phyloP scores from a whole-genome alignment of 2,329 filamentous ascomycete genomes.

The Trichoderma sp. region DNA sequence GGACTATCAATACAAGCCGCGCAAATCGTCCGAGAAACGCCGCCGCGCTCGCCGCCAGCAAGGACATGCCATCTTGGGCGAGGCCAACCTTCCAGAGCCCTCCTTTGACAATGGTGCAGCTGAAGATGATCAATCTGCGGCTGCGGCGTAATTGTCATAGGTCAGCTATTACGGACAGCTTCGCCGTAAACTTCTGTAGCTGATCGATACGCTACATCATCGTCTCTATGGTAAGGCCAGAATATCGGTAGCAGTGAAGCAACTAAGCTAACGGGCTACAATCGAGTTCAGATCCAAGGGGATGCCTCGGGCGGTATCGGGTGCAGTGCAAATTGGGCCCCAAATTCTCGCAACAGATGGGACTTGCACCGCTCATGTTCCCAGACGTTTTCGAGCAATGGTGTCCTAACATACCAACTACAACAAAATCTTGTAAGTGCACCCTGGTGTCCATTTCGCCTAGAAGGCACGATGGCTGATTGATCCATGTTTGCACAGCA shows the following conservation, averaged over 20 bases:
- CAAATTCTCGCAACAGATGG: too few relatives aligned
- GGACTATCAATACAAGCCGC: conserved; percentile 46
- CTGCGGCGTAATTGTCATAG: not conserved
- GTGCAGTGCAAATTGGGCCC: too few relatives aligned
- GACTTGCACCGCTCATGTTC: too few relatives aligned
- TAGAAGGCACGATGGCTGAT: not conserved
- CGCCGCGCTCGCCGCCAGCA: conserved; percentile 29
- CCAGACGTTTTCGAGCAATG: too few relatives aligned
- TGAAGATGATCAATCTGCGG: not conserved
- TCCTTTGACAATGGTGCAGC: not conserved
- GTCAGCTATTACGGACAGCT: not conserved
- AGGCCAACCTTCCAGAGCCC: conserved; percentile 11
- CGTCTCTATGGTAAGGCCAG: too few relatives aligned
- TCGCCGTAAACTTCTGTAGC: not conserved
- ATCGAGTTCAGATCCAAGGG: too few relatives aligned
- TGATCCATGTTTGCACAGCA: not conserved
- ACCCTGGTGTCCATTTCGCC: not conserved
- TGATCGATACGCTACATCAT: not conserved
- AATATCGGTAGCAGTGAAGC: too few relatives aligned
- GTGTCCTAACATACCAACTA: too few relatives aligned
- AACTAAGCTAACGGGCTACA: too few relatives aligned
- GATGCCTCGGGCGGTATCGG: too few relatives aligned
- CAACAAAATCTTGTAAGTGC: conserved; percentile 34
- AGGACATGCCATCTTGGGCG: not conserved
- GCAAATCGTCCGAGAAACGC: conserved; percentile 37